phyloP scores from a whole-genome alignment of 2,329 filamentous ascomycete species.

The Dothideomycetes sp. region DNA sequence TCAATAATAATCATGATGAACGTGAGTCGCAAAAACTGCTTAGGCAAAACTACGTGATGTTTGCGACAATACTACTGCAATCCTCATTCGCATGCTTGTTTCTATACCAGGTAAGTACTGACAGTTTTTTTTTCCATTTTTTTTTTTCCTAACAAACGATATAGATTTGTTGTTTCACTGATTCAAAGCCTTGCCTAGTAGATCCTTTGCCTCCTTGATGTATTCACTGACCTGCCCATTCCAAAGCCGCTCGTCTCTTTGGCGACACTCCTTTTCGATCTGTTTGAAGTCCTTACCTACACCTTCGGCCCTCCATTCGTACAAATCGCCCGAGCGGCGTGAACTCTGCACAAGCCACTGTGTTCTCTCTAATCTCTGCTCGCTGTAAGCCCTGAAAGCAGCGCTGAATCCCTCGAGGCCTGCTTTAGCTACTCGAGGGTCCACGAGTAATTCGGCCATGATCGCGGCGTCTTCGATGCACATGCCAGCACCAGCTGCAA shows the following conservation, averaged over 20 bases:
- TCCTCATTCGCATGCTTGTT: too few relatives aligned
- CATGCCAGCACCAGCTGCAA: slow-evolving; percentile 23
- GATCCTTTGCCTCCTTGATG: slow-evolving; percentile 11
- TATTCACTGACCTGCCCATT: slow-evolving; percentile 14
- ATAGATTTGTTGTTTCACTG: too few relatives aligned
- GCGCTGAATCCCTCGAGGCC: slow-evolving; percentile 21
- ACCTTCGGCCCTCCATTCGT: slow-evolving; percentile 29
- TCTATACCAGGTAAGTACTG: too few relatives aligned
- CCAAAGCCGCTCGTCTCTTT: slow-evolving; percentile 10
- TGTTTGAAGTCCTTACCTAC: slow-evolving; percentile 28
- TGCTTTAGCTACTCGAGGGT: slow-evolving; percentile 15
- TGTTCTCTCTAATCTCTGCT: slow-evolving; percentile 32
- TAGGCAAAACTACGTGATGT: too few relatives aligned
- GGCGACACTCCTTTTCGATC: slow-evolving; percentile 26
- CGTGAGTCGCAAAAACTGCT: too few relatives aligned
- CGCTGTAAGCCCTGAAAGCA: slow-evolving; percentile 33
- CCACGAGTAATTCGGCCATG: slow-evolving; percentile 21
- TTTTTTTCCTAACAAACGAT: too few relatives aligned
- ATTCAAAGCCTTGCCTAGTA: slow-evolving; percentile 7
- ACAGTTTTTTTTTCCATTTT: too few relatives aligned
- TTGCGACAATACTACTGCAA: too few relatives aligned
- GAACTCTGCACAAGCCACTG: slow-evolving; percentile 38
- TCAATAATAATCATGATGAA: too few relatives aligned
- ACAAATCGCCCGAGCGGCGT: slow-evolving; percentile 31
- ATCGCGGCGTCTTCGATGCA: slow-evolving; percentile 25